Base-by-base conservation (phyloP, 2,329 filamentous ascomycete genomes). In the Trichothecium sympodiale region DNA sequence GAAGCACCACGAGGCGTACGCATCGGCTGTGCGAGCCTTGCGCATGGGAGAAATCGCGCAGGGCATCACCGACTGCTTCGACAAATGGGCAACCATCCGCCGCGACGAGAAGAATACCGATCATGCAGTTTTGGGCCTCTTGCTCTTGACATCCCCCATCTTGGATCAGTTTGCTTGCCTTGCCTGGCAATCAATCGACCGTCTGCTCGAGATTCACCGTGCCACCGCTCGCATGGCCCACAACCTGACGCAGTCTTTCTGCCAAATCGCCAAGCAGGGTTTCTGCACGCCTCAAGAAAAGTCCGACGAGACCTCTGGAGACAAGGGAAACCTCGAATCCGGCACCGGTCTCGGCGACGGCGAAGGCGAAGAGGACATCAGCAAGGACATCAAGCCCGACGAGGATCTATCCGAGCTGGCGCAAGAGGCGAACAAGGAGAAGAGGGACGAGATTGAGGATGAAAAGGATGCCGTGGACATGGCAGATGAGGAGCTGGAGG, bases 321-420 rank as follows among this genome's bases (percentile, higher is more conserved):
- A 83, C 40, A 71, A 75, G 17, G 84, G 88, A 10, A 83, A 94
- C 47, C 67, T 95, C 20, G 89, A 98, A 57, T 78, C 77, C 27
- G 93, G 93, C 13, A 96, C 88, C 9, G 93, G 91, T 25, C 76
- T 98, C 17, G 93, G 91, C 15, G 91, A 95, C 31, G 93, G 91
- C 9, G 84, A 95, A 56, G 93, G 89, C 14, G 88, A 83, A 4
- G 88, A 98, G 53, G 89, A 98, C 56, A 96, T 98, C 44, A 96
- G 88, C 59, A 96, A 98, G 54, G 91, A 98, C 50, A 82, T 98
- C 32, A 77, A 84, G 43, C 81, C 89, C 13, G 89, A 98, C 41
- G 91, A 99, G 55, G 88, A 98, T 53, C 64, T 98, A 4, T 78
- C 83, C 1, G 91, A 98, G 46, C 67, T 98, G 31, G 89, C 91